Conservation (phyloP, 2,329 filamentous ascomycete species). For the Didymella segeticola region DNA sequence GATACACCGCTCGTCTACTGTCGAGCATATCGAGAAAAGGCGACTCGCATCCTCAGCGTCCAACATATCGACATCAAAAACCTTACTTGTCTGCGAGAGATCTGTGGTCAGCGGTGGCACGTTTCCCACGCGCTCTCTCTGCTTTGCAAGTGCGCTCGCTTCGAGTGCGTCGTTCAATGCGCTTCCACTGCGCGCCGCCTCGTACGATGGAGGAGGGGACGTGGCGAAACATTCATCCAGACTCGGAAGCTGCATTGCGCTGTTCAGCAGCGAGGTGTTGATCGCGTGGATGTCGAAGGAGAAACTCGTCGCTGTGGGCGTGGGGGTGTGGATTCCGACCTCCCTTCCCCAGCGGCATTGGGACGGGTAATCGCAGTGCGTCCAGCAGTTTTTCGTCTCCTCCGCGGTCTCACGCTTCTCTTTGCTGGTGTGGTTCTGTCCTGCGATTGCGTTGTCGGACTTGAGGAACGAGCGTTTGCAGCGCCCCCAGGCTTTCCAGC, state of each 20-base stretch:
- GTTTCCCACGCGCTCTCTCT: neutral
- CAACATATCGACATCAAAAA: neutral
- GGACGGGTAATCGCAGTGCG: constrained; percentile 54
- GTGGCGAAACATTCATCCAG: constrained; percentile 2
- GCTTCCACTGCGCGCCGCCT: neutral
- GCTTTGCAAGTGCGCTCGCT: neutral
- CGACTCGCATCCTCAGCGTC: neutral
- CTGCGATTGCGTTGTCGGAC: constrained; percentile 18
- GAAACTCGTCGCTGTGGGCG: neutral
- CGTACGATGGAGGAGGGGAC: neutral
- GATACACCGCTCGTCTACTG: neutral
- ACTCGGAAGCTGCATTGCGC: neutral
- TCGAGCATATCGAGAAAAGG: neutral
- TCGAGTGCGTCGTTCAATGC: neutral
- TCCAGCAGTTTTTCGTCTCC: constrained; percentile 50
- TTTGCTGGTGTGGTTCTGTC: neutral
- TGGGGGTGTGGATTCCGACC: constrained; percentile 38
- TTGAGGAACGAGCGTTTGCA: constrained; percentile 44
- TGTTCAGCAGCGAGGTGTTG: neutral
- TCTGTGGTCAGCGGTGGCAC: neutral
- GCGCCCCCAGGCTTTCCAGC: constrained; percentile 57
- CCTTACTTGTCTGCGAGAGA: neutral
- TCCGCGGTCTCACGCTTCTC: neutral
- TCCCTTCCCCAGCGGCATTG: constrained; percentile 52
- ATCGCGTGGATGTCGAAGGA: neutral